Conservation (phyloP, 1,284 basidiomycete species). For the Tetrapyrgos nigripes region DNA sequence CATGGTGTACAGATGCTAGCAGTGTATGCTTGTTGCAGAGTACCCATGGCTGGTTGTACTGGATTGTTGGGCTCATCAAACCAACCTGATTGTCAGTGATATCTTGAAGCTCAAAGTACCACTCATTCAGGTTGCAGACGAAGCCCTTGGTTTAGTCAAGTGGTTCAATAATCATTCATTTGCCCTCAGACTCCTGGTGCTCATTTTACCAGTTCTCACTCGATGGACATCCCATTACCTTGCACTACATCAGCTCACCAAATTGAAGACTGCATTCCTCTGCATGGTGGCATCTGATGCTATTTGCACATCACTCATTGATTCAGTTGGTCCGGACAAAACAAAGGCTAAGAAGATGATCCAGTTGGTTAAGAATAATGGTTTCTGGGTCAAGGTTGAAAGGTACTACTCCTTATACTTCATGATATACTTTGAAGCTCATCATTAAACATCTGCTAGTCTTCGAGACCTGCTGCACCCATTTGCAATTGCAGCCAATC, state of each 20-base stretch:
- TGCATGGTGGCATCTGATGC: not conserved
- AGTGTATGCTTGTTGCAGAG: constrained; percentile 24
- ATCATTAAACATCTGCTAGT: constrained; percentile 22
- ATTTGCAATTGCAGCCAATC: constrained; percentile 36
- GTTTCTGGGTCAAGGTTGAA: constrained; percentile 15
- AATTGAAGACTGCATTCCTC: constrained; percentile 18
- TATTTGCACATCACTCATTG: not conserved
- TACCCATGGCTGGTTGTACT: constrained; percentile 28
- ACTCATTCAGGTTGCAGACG: constrained; percentile 18
- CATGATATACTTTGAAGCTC: not conserved
- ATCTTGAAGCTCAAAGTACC: constrained; percentile 24
- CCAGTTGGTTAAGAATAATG: constrained; percentile 2
- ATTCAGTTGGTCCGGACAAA: not conserved
- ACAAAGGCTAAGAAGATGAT: not conserved
- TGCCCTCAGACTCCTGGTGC: constrained; percentile 33
- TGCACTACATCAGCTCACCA: constrained; percentile 23
- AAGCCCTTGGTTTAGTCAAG: constrained; percentile 35
- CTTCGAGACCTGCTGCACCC: constrained; percentile 36
- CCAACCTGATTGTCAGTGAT: constrained; percentile 39
- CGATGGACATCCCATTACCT: constrained; percentile 40
- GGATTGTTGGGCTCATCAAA: constrained; percentile 42
- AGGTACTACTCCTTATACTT: constrained; percentile 20
- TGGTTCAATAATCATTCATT: constrained; percentile 40
- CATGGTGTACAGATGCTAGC: constrained; percentile 35
- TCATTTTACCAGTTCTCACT: constrained; percentile 37